Evolutionary conservation across 352 stramenopile species (phyloP), one percentile per base, ranked within the genome.

Genomic region (Phytophthora tentaculata): DNA sequence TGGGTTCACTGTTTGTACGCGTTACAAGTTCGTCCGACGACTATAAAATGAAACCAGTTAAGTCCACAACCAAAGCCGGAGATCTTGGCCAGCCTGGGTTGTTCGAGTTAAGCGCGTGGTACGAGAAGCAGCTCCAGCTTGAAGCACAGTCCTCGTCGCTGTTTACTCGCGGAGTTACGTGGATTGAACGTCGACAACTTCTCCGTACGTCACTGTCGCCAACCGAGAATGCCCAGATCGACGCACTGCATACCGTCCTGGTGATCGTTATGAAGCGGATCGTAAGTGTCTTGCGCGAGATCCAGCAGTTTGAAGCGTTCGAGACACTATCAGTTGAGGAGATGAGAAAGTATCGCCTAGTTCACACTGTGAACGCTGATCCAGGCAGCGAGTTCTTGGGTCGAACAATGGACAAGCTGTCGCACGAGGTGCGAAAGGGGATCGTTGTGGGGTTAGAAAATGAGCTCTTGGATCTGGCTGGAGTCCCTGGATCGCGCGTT

Each of bases 381-480:
- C 51, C 56, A 14, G 77, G 64, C 26, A 87, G 76, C 41, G 79
- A 90, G 39, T 91, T 75, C 72, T 54, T 91, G 19, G 81, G 82
- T 0, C 73, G 77, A 7, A 61, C 64, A 23, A 83, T 92, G 49
- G 83, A 88, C 58, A 83, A 88, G 19, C 71, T 92, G 45, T 68
- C 72, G 0, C 58, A 86, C 0, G 79, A 89, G 43, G 70, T 63
- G 2, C 71, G 84, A 22, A 91, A 88, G 47, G 70, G 81, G 8
- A 88, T 89, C 45, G 77, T 90, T 3, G 67, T 88, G 2, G 53
- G 80, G 6, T 71, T 92, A 1, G 84, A 92, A 57, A 86, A 89
- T 53, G 82, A 92, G 49, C 32, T 92, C 7, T 61, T 92, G 1
- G 78, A 86, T 17, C 63, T 92, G 14, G 69, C 74, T 26, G 82